These are phyloP conservation scores for Tulasnella calospora DNA, from an alignment of 768 basidiomycete species.

Conservation along the genomic window DNA sequence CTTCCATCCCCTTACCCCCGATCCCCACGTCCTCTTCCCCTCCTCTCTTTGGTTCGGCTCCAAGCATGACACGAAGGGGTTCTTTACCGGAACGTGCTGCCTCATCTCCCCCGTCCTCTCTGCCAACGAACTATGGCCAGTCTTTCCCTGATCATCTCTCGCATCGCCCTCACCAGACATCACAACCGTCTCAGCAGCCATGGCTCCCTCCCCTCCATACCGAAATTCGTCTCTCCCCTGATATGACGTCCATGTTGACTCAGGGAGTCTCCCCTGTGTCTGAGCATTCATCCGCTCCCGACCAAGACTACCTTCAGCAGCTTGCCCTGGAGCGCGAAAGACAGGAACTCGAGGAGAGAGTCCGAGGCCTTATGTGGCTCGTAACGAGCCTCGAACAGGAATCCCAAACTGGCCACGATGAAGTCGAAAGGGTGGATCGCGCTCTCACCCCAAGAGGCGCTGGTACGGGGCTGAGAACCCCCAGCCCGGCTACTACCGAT, in stretches of 20 bases:
- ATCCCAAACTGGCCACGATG: background rate
- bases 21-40: background rate
- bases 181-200: background rate
- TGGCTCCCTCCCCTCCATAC: background rate
- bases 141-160: background rate
- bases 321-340: slow-evolving; percentile 10
- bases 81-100: background rate
- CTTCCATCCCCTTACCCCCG: slow-evolving; percentile 6
- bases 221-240: background rate
- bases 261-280: background rate
- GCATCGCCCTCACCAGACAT: background rate
- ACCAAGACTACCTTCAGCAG: background rate
- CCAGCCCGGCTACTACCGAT: background rate
- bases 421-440: background rate
- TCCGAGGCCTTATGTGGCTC: slow-evolving; percentile 19
- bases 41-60: background rate
- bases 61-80: background rate
- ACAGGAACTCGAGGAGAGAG: slow-evolving; percentile 12
- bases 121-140: background rate
- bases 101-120: background rate
- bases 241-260: background rate
- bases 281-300: background rate
- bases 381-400: slow-evolving; percentile 19
- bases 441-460: background rate
- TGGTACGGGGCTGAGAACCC: background rate